Evolutionary conservation across 1,284 basidiomycete species (phyloP).

Genomic region (Ustilago sp.): DNA sequence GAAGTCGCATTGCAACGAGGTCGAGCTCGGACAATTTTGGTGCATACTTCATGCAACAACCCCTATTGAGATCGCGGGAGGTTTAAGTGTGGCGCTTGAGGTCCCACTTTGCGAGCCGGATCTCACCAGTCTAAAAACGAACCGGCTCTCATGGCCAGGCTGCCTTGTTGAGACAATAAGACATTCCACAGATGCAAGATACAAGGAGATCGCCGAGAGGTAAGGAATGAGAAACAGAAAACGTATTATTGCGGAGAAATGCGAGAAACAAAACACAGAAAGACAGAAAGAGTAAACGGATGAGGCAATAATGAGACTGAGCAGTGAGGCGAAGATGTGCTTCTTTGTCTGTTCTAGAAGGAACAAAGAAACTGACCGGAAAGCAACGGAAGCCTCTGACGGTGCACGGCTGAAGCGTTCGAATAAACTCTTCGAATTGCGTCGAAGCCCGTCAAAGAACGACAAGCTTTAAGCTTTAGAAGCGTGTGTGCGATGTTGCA

Average conservation of each 20-base stretch:
- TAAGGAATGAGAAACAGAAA: neutral
- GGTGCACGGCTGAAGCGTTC: too few relatives aligned
- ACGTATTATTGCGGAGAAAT: constrained; percentile 9
- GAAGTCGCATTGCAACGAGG: neutral
- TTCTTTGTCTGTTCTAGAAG: neutral
- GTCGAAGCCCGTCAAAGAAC: neutral
- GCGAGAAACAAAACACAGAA: neutral
- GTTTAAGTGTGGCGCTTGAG: neutral
- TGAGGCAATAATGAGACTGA: too few relatives aligned
- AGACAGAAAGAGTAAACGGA: neutral
- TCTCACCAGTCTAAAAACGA: too few relatives aligned
- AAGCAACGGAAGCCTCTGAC: too few relatives aligned
- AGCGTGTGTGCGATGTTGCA: neutral
- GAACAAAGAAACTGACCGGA: too few relatives aligned
- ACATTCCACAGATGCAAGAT: too few relatives aligned
- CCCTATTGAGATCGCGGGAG: neutral
- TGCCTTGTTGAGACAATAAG: too few relatives aligned
- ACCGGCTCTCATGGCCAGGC: too few relatives aligned
- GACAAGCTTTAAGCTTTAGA: neutral
- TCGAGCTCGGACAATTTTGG: neutral
- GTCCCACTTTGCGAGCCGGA: too few relatives aligned
- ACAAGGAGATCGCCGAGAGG: neutral
- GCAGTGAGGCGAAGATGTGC: neutral
- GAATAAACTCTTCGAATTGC: too few relatives aligned
- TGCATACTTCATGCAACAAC: neutral